phyloP scores from a whole-genome alignment of 768 basidiomycete species.

The Pleurotus salmoneostramineus region DNA sequence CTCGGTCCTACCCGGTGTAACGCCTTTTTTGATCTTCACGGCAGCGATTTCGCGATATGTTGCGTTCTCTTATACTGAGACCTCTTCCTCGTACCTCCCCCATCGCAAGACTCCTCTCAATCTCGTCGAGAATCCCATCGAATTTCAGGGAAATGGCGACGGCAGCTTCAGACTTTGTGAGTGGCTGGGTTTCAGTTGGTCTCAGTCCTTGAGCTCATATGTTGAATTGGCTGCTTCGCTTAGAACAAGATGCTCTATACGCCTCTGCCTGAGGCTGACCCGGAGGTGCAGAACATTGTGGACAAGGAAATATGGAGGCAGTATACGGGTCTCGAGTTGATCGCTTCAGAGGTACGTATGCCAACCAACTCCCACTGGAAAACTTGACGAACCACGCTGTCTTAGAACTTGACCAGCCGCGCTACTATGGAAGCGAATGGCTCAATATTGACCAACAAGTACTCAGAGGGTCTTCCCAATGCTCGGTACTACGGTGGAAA shows the following conservation, averaged over 20 bases:
- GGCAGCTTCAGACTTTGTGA: conserved; percentile 10
- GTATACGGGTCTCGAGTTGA: conserved; percentile 96
- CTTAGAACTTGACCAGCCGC: conserved; percentile 90
- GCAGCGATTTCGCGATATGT: conserved; percentile 4
- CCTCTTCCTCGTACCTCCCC: conserved; percentile 4
- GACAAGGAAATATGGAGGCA: conserved; percentile 99
- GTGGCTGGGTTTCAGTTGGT: not conserved
- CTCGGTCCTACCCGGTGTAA: conserved; percentile 9
- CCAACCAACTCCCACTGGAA: not conserved
- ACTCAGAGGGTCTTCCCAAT: conserved; percentile 98
- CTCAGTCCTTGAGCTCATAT: not conserved
- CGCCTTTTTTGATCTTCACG: conserved; percentile 7
- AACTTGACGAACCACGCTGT: conserved; percentile 2
- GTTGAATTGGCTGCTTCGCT: conserved; percentile 3
- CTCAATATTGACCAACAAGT: conserved; percentile 98
- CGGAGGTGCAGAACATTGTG: conserved; percentile 94
- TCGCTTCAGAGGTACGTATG: conserved; percentile 86
- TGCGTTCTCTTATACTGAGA: conserved; percentile 5
- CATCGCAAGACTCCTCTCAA: not conserved
- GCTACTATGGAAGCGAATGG: conserved; percentile 99
- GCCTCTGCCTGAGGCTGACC: conserved; percentile 87
- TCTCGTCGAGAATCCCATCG: not conserved
- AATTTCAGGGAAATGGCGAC: conserved; percentile 8
- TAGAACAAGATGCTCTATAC: conserved; percentile 93
- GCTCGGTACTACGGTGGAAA: conserved; percentile 98